phyloP scores from a whole-genome alignment of 2,329 filamentous ascomycete genomes.

The Huntiella moniliformis region DNA sequence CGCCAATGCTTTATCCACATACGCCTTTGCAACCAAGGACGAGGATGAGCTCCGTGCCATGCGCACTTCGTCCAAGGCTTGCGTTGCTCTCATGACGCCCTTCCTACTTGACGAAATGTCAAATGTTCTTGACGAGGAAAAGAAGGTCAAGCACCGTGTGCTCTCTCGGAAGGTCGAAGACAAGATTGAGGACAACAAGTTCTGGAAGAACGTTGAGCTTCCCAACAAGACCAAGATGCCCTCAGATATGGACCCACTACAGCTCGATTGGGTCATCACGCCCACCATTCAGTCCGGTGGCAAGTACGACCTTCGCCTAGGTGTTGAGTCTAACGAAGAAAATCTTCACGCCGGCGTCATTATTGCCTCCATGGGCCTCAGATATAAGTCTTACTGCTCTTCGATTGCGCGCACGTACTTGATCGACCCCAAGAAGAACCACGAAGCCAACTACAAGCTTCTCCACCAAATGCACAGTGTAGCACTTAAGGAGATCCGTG shows the following conservation, averaged over 20 bases:
- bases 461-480: conserved; percentile 67
- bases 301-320: conserved; percentile 77
- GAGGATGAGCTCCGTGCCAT: conserved; percentile 86
- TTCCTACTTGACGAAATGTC: conserved; percentile 99
- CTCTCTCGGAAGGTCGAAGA: conserved; percentile 74
- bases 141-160: conserved; percentile 80
- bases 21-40: conserved; percentile 82
- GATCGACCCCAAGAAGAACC: conserved; percentile 89
- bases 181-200: conserved; percentile 85
- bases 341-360: conserved; percentile 82
- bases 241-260: conserved; percentile 65
- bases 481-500: conserved; percentile 78
- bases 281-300: conserved; percentile 90
- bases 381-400: conserved; percentile 92
- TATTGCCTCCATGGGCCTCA: conserved; percentile 72
- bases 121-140: conserved; percentile 82
- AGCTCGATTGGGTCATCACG: conserved; percentile 86
- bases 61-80: conserved; percentile 83
- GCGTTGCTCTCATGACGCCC: conserved; percentile 82
- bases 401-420: conserved; percentile 85
- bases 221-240: conserved; percentile 59
- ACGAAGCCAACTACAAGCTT: conserved; percentile 87
- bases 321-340: conserved; percentile 60
- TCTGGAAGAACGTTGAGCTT: conserved; percentile 65
- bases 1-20: conserved; percentile 57